Percentiles rank a stretch among this genome's conserved stretches.
Conservation (phyloP, 2,329 filamentous ascomycete genomes). For the Talaromyces sp. region DNA sequence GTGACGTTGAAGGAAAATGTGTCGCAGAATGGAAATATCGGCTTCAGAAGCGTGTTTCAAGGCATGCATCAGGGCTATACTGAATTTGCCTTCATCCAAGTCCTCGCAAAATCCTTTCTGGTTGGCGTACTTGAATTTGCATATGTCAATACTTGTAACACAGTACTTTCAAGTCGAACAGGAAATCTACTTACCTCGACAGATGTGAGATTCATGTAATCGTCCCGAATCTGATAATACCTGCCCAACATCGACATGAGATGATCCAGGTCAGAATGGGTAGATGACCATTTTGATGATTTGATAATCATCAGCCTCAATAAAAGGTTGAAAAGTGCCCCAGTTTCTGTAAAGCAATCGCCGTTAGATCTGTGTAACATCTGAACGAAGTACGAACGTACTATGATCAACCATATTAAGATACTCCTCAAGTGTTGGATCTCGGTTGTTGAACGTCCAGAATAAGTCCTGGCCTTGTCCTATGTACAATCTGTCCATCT, state of each 20-base stretch:
- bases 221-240: constrained; percentile 26
- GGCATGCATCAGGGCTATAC: background rate
- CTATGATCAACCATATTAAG: constrained; percentile 26
- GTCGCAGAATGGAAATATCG: background rate
- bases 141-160: background rate
- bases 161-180: no score
- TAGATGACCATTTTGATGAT: background rate
- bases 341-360: constrained; percentile 18
- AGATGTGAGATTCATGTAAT: constrained; percentile 22
- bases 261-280: background rate
- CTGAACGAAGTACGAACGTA: background rate
- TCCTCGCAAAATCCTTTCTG: constrained; percentile 41
- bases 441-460: constrained; percentile 11
- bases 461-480: background rate
- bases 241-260: constrained; percentile 19
- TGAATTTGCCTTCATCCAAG: constrained; percentile 39
- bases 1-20: background rate
- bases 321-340: constrained; percentile 20
- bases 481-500: background rate
- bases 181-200: background rate
- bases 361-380: no score
- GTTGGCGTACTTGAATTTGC: constrained; percentile 24
- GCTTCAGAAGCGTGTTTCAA: background rate
- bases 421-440: constrained; percentile 24
- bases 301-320: background rate